Conservation (phyloP, 495 filamentous ascomycete genomes). For the Xylaria cubensis region DNA sequence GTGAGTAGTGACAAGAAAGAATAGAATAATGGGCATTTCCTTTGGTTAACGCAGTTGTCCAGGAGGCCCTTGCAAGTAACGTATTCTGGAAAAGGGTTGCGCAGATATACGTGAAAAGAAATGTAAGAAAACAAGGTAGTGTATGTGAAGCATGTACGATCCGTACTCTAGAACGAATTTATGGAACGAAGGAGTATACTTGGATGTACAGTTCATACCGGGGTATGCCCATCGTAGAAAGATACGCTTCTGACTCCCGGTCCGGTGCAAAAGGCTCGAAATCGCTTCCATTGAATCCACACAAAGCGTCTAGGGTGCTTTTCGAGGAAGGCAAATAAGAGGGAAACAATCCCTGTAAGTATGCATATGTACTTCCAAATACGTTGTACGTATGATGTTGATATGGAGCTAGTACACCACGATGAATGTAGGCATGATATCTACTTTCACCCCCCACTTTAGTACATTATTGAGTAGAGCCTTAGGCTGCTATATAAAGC, state of each 20-base stretch:
- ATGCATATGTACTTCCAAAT: too few relatives aligned
- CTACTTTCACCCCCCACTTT: neutral
- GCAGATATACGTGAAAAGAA: neutral
- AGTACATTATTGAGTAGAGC: neutral
- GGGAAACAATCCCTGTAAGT: neutral
- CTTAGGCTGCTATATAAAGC: neutral
- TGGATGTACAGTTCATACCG: neutral
- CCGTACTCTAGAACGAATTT: too few relatives aligned
- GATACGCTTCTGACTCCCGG: neutral
- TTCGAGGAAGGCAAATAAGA: neutral
- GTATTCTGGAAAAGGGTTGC: slow-evolving; percentile 16
- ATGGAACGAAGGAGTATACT: neutral
- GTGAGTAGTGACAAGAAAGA: neutral
- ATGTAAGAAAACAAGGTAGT: neutral
- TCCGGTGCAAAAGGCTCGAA: neutral
- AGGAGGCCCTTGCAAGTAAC: neutral
- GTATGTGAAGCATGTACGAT: neutral
- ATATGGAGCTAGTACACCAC: neutral
- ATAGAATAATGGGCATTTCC: neutral
- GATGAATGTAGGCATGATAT: neutral
- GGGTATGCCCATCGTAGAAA: neutral
- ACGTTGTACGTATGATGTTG: too few relatives aligned
- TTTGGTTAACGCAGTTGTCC: neutral
- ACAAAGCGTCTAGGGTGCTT: neutral
- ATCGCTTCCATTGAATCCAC: neutral